Evolutionary conservation across 2,329 filamentous ascomycete species (phyloP), one percentile per base, ranked within the genome.

Genomic region (Zymoseptoria tritici): DNA sequence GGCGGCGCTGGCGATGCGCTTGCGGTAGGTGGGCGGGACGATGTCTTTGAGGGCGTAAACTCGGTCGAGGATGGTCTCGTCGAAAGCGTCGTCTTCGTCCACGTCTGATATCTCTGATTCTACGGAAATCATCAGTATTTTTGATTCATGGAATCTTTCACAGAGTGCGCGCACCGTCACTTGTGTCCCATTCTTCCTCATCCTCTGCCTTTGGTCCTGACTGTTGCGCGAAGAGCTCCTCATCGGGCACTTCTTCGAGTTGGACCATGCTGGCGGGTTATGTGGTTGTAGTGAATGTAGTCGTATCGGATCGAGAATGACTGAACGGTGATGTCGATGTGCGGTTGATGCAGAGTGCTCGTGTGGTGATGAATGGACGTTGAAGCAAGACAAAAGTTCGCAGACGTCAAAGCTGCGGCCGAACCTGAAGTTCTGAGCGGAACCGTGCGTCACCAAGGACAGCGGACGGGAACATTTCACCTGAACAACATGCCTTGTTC

Each of bases 231-330:
- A 88, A 82, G 81, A 97, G 96, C 78, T 95, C 90, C 83, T 97
- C 92, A 75, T 97, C 93, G 75, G 95, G 88, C 73, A 97, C 93
- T 82, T 97, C 93, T 74, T 91, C 90, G 74, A 97, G 90, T 79
- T 93, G 91, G 77, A 97, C 93, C 93, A 97, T 97, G 71, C 77
- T 86, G 78, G 60, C 58, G 58, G 22, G 24, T 22, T 31, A n/a
- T 31, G 22, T 26, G 52, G 22, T 31, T 11, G 9, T 11, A 9
- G 13, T 26, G 8, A 13, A 53, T 11, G 22, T 53, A 22, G 22
- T 46, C 36, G 36, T 46, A n/a, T 16, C 13, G 36, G n/a, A 11
- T 53, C 26, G 51, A 16, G 8, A 26, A 2, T 24, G 20, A 22
- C 51, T n/a, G 8, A 21, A 26, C 5, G 20, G 11, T n/a, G 22